Conservation (phyloP, 305 asterid genomes). For the Fraxinus greggii region DNA sequence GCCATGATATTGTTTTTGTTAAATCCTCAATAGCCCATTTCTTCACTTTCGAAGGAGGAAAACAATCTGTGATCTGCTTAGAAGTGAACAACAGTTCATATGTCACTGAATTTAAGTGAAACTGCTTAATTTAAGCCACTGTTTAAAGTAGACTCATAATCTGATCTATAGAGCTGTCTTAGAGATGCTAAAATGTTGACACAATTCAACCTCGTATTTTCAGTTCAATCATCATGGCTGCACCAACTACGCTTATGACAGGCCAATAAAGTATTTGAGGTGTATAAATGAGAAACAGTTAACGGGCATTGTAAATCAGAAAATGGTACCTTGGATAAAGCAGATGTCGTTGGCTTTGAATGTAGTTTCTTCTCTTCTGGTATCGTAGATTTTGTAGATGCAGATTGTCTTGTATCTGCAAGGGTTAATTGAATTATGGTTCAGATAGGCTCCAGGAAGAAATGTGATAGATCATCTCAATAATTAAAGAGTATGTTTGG, state of each 20-base stretch:
- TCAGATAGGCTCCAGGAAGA: not conserved
- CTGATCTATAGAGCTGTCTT: not conserved
- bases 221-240: not conserved
- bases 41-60: constrained; percentile 65
- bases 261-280: not conserved
- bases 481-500: not conserved
- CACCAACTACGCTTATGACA: not conserved
- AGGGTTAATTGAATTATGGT: not conserved
- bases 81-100: constrained; percentile 25
- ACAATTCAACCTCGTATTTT: not conserved
- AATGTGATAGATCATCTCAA: not conserved
- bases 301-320: not conserved
- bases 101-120: constrained; percentile 16
- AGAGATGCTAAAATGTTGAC: not conserved
- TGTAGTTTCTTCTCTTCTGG: constrained; percentile 41
- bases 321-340: constrained; percentile 56
- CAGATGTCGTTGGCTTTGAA: constrained; percentile 37
- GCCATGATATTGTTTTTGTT: constrained; percentile 70
- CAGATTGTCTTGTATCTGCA: constrained; percentile 52
- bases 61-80: constrained; percentile 40
- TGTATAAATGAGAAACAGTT: not conserved
- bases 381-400: constrained; percentile 42
- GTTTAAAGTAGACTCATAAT: not conserved
- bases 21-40: constrained; percentile 86
- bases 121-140: not conserved